Percentiles rank a stretch among this genome's conserved stretches.
Conservation (phyloP, 2,329 filamentous ascomycete species). For the Daldinia eschscholtzii region DNA sequence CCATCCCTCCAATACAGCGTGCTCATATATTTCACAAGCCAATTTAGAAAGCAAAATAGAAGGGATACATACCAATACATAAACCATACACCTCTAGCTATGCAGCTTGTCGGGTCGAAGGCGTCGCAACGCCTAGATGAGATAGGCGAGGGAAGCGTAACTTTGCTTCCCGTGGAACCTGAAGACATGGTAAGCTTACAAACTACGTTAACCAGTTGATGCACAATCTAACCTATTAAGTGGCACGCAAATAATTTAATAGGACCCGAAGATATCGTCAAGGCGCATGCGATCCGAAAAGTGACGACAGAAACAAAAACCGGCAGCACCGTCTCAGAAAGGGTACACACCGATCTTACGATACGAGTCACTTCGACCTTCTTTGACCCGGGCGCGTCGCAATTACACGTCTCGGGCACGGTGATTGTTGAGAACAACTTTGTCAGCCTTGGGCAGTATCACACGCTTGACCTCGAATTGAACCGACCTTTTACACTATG, state of each 20-base stretch:
- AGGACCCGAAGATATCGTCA: conserved; percentile 64
- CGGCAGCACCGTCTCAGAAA: conserved; percentile 62
- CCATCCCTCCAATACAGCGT: neutral
- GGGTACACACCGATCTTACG: conserved; percentile 69
- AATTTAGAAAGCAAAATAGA: neutral
- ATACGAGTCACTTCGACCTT: conserved; percentile 69
- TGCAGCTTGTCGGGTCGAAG: conserved; percentile 58
- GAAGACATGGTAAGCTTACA: conserved; percentile 58
- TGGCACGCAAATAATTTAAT: conserved; percentile 75
- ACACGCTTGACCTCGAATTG: conserved; percentile 83
- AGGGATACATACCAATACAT: neutral
- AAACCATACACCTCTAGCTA: conserved; percentile 36
- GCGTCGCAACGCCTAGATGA: conserved; percentile 55
- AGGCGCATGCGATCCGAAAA: conserved; percentile 68
- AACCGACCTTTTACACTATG: conserved; percentile 89
- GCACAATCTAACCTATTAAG: conserved; percentile 42
- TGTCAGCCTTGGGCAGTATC: conserved; percentile 67
- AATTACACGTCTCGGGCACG: conserved; percentile 68
- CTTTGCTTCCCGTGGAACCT: conserved; percentile 58
- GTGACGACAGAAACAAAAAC: conserved; percentile 62
- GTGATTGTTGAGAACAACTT: conserved; percentile 66
- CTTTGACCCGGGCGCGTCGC: conserved; percentile 68
- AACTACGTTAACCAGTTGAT: neutral
- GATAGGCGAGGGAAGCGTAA: conserved; percentile 56
- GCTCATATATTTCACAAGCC: conserved; percentile 3